Base-by-base conservation (phyloP, 441 rosid species). In the Populus hybrid region DNA sequence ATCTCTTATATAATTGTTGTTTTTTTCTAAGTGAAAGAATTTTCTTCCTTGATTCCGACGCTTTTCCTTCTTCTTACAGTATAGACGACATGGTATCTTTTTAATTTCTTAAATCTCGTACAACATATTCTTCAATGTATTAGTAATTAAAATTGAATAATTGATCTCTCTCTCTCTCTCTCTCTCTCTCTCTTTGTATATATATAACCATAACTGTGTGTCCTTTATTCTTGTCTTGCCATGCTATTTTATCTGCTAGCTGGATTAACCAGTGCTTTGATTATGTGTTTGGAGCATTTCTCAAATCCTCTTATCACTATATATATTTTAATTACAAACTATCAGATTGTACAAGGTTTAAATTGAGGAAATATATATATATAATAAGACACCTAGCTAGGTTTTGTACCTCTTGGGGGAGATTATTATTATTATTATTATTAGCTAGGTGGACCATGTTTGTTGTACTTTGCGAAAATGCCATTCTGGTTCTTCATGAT, bases 401-500 rank as follows among this genome's bases (percentile, higher is more conserved):
- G 65, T 71, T 67, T 72, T 77, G 74, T 70, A 67, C 76, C 78
- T 24, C 68, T 67, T 77, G 82, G 76, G 57, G 61, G 71, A 74
- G 77, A 0, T 6, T 53, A 81, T 81, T 68, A 78, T 78, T 80
- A 20, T 53, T 53, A 2, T 20, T 53, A 4, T 16, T 50, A 1
- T 18, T 6, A 8, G 30, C 2, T 53, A 14, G 72, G 88, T 82
- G 88, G 90, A 85, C 88, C 87, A 69, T 68, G 63, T 24, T 20
- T 28, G 70, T 66, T 77, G 79, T 77, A 78, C 79, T 71, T 86
- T 77, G 84, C 10, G 83, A 74, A 73, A 81, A 66, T 79, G 81
- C 79, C 79, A 79, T 79, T 75, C 75, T 79, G 69, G 81, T 74
- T 78, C 67, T 81, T 81, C 80, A 81, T 84, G 69, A 82, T 81